A percentile compares a stretch with the other conserved stretches of the same genome.
Conservation (phyloP, 441 rosid genomes). For the Theobroma grandiflorum region DNA sequence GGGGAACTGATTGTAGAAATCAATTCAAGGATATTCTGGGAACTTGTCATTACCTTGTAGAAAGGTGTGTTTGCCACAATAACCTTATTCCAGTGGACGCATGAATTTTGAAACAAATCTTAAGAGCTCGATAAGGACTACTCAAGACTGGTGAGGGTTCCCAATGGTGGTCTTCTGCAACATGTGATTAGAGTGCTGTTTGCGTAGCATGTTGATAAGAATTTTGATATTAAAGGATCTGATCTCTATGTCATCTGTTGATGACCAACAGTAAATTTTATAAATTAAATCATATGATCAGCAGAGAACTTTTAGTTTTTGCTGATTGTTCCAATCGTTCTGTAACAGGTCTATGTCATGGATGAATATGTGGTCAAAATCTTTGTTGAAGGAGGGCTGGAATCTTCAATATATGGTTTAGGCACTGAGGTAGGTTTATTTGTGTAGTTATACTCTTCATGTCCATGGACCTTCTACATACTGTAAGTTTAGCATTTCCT, state of each 20-base stretch:
- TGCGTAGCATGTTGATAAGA: not conserved
- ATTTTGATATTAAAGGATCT: constrained; percentile 24
- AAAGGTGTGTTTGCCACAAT: constrained; percentile 2
- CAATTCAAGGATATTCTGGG: not conserved
- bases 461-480: constrained; percentile 19
- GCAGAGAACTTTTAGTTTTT: constrained; percentile 12
- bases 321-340: constrained; percentile 33
- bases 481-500: constrained; percentile 34
- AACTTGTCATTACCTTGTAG: constrained; percentile 12
- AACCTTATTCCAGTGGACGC: constrained; percentile 15
- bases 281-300: not conserved
- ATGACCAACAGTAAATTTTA: not conserved
- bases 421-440: constrained; percentile 80
- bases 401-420: constrained; percentile 78
- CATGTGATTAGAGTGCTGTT: constrained; percentile 11
- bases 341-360: constrained; percentile 81
- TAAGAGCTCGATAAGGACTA: not conserved
- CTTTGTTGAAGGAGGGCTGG: constrained; percentile 88
- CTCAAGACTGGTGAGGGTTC: not conserved
- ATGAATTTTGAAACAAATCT: not conserved
- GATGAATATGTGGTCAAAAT: constrained; percentile 79
- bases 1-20: constrained; percentile 17
- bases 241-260: constrained; percentile 6
- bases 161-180: not conserved
- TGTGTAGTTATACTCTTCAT: not conserved